Evolutionary conservation across 768 basidiomycete species (phyloP), one percentile per base, ranked within the genome.

Genomic region (Naematelia encephala): DNA sequence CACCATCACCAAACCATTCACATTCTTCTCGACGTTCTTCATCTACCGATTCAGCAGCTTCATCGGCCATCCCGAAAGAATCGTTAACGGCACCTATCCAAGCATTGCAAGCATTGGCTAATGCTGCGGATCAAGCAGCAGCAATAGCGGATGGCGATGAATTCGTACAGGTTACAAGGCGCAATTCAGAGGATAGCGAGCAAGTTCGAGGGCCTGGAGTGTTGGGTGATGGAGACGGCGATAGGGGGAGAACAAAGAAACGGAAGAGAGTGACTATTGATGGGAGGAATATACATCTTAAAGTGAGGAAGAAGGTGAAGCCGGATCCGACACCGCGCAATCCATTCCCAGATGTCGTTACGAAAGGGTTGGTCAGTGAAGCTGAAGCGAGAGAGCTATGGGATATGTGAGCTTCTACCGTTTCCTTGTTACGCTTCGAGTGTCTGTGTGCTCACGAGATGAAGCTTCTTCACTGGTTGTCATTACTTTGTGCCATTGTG

Each of bases 401-500:
- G 81, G 87, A 91, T 80, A 91, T 93, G 88, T 91, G 61, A 79
- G 84, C 68, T 39, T 39, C 34, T 39, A 16, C n/a, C 70, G 71
- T 21, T 26, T 30, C 23, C 29, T 21, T 2, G 42, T 13, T 5
- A 5, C 12, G 8, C 34, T 39, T 16, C 16, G 22, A 39, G 21
- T 25, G 12, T 1, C 4, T 22, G 25, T 2, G 21, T 16, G 27
- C n/a, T 34, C 16, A 43, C 63, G 68, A 71, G 70, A 39, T 67
- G 61, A 81, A 91, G 90, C 72, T 97, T 94, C 82, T 94, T 94
- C 81, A 87, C 89, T 58, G 92, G 92, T 50, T 96, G 91, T 79
- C 89, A 96, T 80, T 83, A 92, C 75, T 97, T 96, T 82, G 91
- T 96, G 66, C 92, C 93, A 48, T 82, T 96, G 62, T 96, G 93